Evolutionary conservation across 805 yeast species (phyloP), one percentile per base, ranked within the genome.

Genomic region (Zygotorulaspora chibaensis): DNA sequence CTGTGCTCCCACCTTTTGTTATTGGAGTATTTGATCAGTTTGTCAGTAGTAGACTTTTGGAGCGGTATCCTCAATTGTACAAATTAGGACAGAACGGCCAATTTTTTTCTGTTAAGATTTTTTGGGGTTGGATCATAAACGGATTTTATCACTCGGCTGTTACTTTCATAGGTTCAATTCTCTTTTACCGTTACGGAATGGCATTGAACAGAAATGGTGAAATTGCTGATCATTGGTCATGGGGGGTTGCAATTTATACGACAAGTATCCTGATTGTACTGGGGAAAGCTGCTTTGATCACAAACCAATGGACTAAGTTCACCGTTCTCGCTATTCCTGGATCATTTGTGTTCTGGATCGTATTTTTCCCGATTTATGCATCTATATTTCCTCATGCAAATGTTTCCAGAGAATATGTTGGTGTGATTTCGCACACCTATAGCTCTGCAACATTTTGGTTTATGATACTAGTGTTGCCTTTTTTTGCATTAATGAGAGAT

Each of bases 21-120:
- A 73, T 93, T 57, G 99, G 99, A 46, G 87, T 95, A 3, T 89
- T 93, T 70, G 99, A 93, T 66, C 99, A 93, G 66, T 93, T 87
- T 69, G 89, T 93, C 40, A 84, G 87, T 52, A 95, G 97, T 16
- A 75, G 96, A 53, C 76, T 91, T 60, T 71, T 95, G 36, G 93
- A 87, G 55, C 78, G 93, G 45, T 95, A 95, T 62, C 98, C 99
- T 0, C 96, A 87, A 60, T 71, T 95, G 40, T 93, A 95, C 67
- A 85, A 83, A 59, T 70, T 93, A 35, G 99, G 99, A 6, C 97
- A 91, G 66, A 72, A 79, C 50, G 85, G 95, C 15, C 83, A 78
- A 45, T 93, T 93, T 60, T 87, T 93, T 70, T 91, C 91, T 55
- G 96, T 89, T 10, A 74, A 80, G 4, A 89, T 89, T 33, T 93